Evolutionary conservation across 495 filamentous ascomycete genomes (phyloP).

Genomic region (Trichoderma erinaceum): DNA sequence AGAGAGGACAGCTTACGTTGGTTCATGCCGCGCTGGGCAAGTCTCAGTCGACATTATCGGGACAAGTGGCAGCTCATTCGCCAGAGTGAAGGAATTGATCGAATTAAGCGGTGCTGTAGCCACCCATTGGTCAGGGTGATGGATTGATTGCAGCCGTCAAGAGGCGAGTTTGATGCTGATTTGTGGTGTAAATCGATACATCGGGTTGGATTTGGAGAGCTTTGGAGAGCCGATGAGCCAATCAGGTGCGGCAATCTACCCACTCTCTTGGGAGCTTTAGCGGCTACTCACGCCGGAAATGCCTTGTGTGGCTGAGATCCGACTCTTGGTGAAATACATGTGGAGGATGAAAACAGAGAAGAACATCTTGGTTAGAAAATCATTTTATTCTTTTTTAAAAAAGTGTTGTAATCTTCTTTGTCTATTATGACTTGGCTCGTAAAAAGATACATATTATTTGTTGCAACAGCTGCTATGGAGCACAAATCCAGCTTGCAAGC

Average conservation of each 20-base stretch:
- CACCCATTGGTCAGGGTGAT: neutral
- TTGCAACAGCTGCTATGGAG: too few relatives aligned
- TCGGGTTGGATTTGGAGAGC: neutral
- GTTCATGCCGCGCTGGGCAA: conserved; percentile 40
- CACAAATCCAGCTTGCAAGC: too few relatives aligned
- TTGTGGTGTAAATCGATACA: neutral
- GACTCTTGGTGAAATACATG: too few relatives aligned
- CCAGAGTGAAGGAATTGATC: neutral
- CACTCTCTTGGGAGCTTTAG: neutral
- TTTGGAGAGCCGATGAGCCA: neutral
- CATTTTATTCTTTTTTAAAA: too few relatives aligned
- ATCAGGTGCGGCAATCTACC: neutral
- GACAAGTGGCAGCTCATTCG: neutral
- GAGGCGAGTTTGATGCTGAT: neutral
- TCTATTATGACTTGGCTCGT: neutral
- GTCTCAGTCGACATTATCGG: conserved; percentile 30
- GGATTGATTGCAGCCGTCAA: neutral
- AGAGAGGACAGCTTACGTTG: conserved; percentile 32
- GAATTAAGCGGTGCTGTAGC: neutral
- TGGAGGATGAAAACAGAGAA: too few relatives aligned
- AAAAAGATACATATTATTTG: too few relatives aligned
- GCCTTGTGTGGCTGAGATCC: neutral
- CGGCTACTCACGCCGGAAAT: neutral
- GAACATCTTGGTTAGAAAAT: too few relatives aligned
- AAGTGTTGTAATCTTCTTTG: neutral